Conservation (phyloP, 129 eudicot genomes). For the Rutidosis leptorrhynchoides region DNA sequence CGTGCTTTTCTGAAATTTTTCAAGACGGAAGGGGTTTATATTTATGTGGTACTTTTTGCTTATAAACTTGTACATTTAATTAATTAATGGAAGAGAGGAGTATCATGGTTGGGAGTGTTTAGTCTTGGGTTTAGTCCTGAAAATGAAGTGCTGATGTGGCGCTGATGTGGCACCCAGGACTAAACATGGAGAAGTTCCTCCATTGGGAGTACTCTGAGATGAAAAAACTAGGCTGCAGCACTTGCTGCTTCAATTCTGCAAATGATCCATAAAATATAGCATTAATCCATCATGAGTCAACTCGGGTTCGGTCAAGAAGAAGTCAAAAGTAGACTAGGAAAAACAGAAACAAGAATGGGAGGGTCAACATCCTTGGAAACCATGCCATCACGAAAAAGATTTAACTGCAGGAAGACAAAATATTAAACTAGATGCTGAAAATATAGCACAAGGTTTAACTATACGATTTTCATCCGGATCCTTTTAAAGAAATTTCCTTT, state of each 20-base stretch:
- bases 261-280: slow-evolving; percentile 46
- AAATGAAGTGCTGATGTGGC: too few species aligned
- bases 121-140: too few species aligned
- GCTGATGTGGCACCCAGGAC: too few species aligned
- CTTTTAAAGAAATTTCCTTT: slow-evolving; percentile 81
- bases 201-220: too few species aligned
- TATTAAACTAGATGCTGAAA: slow-evolving; percentile 74
- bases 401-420: slow-evolving; percentile 82
- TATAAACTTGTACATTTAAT: too few species aligned
- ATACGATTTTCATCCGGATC: slow-evolving; percentile 88
- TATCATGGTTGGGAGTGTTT: too few species aligned
- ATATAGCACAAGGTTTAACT: slow-evolving; percentile 67
- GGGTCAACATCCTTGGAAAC: slow-evolving; percentile 97
- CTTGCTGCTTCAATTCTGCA: slow-evolving; percentile 83
- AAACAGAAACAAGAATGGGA: slow-evolving; percentile 63
- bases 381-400: slow-evolving; percentile 97
- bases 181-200: too few species aligned
- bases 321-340: slow-evolving; percentile 38
- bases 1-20: too few species aligned
- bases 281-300: slow-evolving; percentile 54
- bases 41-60: too few species aligned
- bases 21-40: too few species aligned
- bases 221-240: slow-evolving; percentile 84
- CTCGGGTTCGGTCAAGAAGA: slow-evolving; percentile 53
- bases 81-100: too few species aligned